Percentiles rank a stretch among this genome's conserved stretches.
These are phyloP conservation scores for Myotisia sp. DNA, from an alignment of 2,329 filamentous ascomycete genomes.

Conservation along the genomic window DNA sequence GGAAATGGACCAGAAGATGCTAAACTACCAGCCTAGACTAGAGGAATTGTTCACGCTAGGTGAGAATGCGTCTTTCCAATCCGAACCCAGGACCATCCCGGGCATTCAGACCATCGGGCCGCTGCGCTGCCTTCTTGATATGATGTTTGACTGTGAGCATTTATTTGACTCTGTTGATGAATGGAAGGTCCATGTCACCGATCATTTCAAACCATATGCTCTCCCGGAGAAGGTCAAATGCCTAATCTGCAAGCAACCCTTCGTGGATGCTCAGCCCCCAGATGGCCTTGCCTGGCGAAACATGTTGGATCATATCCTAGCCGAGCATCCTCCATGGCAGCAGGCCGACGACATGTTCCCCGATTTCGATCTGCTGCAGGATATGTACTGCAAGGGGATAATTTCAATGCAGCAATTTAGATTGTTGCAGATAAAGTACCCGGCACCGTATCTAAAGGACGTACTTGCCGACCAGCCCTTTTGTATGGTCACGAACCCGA, in stretches of 20 bases:
- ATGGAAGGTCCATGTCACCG: slow-evolving; percentile 33
- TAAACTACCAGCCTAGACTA: background rate
- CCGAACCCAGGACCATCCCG: background rate
- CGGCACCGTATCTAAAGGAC: slow-evolving; percentile 1
- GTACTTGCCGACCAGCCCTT: slow-evolving; percentile 1
- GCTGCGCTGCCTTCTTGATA: slow-evolving; percentile 27
- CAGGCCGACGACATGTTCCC: slow-evolving; percentile 28
- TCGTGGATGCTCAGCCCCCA: slow-evolving; percentile 11
- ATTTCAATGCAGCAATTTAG: slow-evolving; percentile 32
- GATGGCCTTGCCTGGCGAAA: slow-evolving; percentile 25
- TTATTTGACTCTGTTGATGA: slow-evolving; percentile 24
- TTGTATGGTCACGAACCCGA: slow-evolving; percentile 1
- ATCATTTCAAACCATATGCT: slow-evolving; percentile 30
- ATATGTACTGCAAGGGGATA: slow-evolving; percentile 29
- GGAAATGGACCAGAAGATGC: background rate
- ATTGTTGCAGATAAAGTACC: slow-evolving; percentile 26
- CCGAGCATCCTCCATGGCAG: slow-evolving; percentile 24
- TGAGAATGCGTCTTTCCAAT: background rate
- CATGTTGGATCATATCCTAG: slow-evolving; percentile 30
- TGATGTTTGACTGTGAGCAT: slow-evolving; percentile 30
- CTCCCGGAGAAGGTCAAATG: slow-evolving; percentile 30
- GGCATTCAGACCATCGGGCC: background rate
- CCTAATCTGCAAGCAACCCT: slow-evolving; percentile 26
- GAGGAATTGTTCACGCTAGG: too few species aligned
- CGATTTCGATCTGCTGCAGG: slow-evolving; percentile 33